Evolutionary conservation across 176 grass and related monocot species (phyloP).

Genomic region (Guadua angustifolia): DNA sequence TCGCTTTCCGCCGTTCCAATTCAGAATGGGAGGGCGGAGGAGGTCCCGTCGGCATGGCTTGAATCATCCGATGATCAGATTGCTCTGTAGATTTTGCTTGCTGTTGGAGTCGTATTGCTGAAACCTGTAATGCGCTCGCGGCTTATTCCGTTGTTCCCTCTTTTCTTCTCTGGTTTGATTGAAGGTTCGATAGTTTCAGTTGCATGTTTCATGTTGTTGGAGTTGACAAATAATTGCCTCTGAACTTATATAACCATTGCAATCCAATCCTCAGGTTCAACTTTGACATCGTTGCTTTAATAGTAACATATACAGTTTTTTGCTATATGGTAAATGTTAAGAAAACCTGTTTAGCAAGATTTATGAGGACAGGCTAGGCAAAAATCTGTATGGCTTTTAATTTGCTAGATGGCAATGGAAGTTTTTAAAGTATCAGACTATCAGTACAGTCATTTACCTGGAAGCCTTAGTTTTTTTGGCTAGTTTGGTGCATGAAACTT

Average conservation of each 20-base stretch:
- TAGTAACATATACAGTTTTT: not conserved
- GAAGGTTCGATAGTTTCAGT: not conserved
- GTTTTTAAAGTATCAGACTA: not conserved
- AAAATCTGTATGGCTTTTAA: not conserved
- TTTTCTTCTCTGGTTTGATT: too few relatives aligned
- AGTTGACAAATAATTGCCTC: not conserved
- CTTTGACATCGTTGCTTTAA: not conserved
- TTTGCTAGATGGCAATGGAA: not conserved
- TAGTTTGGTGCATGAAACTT: not conserved
- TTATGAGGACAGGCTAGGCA: not conserved
- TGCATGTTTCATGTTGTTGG: not conserved
- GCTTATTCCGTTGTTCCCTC: too few relatives aligned
- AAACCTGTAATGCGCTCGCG: too few relatives aligned
- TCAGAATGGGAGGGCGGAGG: too few relatives aligned
- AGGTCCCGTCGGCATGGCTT: too few relatives aligned
- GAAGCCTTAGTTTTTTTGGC: not conserved
- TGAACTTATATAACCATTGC: not conserved
- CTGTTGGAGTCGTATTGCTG: too few relatives aligned
- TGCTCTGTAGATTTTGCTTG: too few relatives aligned
- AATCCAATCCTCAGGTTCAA: not conserved
- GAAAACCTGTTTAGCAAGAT: not conserved
- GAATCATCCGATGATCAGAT: too few relatives aligned
- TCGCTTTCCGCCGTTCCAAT: too few relatives aligned
- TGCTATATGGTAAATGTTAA: not conserved
- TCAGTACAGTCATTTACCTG: not conserved